A percentile compares a stretch with the other conserved stretches of the same genome.
Evolutionary conservation across 345 rosid genomes (phyloP).

Genomic region (Iberis pinnata): DNA sequence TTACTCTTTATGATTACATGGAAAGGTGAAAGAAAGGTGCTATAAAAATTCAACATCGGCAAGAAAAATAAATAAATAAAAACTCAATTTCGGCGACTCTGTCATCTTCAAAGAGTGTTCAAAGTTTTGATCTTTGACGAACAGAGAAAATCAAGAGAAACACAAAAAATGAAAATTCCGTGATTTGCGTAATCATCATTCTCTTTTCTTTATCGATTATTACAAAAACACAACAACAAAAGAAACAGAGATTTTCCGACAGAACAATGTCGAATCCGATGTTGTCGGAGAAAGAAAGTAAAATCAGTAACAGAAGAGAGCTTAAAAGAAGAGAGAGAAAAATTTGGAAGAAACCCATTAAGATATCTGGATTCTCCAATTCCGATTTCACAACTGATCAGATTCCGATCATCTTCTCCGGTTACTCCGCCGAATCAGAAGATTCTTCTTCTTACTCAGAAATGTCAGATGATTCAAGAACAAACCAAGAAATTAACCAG

Average conservation of each 20-base stretch:
- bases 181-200: conserved; percentile 10
- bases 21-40: conserved; percentile 4
- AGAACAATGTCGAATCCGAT: conserved; percentile 26
- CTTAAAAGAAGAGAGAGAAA: conserved; percentile 30
- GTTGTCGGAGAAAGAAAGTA: conserved; percentile 26
- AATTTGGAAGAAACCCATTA: conserved; percentile 40
- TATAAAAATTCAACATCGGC: conserved; percentile 9
- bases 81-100: conserved; percentile 23
- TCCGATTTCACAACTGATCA: conserved; percentile 23
- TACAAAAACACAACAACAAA: background rate
- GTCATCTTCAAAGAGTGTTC: conserved; percentile 23
- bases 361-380: conserved; percentile 27
- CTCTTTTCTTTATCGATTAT: background rate
- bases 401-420: conserved; percentile 25
- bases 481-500: conserved; percentile 29
- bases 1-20: too few relatives aligned
- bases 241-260: conserved; percentile 2
- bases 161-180: background rate
- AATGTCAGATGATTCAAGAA: conserved; percentile 32
- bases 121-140: conserved; percentile 16
- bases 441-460: conserved; percentile 31
- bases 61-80: background rate
- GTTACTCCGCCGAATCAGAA: conserved; percentile 33
- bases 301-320: conserved; percentile 20
- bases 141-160: conserved; percentile 1